Evolutionary conservation across 768 basidiomycete species (phyloP), one percentile per base, ranked within the genome.

Genomic region (Leccinellum albellum): DNA sequence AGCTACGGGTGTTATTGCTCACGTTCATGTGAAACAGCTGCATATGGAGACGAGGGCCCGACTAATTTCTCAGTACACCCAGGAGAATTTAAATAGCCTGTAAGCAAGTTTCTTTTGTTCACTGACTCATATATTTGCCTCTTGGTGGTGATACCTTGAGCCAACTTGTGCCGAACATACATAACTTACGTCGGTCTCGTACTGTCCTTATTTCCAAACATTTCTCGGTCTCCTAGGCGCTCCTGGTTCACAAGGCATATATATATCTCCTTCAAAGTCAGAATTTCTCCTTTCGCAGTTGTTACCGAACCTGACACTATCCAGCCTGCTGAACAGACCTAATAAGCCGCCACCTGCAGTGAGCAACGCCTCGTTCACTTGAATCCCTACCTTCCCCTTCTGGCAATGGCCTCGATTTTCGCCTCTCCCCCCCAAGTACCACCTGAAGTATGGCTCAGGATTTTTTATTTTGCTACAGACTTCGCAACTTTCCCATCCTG

Each of bases 401-500:
- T 26, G 20, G n/a, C 56, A 21, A 70, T 68, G 63, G 50, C 56
- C 13, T 53, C 51, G 7, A 21, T 42, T 45, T 46, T 31, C 20
- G 26, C 45, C 21, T 35, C 52, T 50, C 28, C 52, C n/a, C 49
- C 52, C 9, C 52, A 17, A 12, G 58, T 71, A 13, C 69, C 69
- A 28, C 68, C 70, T 20, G 70, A 70, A 57, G 53, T 71, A 40
- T 71, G 70, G 70, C 59, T 68, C 17, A 62, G 46, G 42, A 61
- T 71, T 29, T 71, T 71, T 49, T 17, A 32, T 32, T 54, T 64
- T 31, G 66, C 66, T 12, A 60, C 68, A 5, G 51, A 60, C 33
- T 21, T 62, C 6, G 60, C 47, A 13, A 45, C 46, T 8, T 50
- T 60, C 32, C 51, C 69, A 32, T 50, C 57, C 29, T 64, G 53